Base-by-base conservation (phyloP, 2,329 filamentous ascomycete species). In the Torrubiella hemipterigena region DNA sequence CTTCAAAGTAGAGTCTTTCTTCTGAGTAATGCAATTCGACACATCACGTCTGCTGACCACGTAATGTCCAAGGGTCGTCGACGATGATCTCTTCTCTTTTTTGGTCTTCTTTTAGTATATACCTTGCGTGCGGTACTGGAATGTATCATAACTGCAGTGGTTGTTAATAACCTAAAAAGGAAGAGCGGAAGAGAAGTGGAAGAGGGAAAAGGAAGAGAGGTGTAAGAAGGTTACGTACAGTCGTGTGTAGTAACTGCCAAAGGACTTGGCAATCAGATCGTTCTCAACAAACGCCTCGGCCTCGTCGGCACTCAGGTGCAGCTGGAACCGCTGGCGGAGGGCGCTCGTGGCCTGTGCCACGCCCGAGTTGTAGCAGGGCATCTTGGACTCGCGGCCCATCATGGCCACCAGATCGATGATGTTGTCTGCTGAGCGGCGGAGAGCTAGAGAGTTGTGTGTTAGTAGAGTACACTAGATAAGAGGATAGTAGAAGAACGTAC, bases 161-260 rank as follows among this genome's bases (percentile, higher is more conserved):
- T 44, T 20, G 43, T 20, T 28, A 25, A 12, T 17, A 11, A 14
- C 25, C n/a, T 25, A 15, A 20, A 28, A 15, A 18, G 16, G 16
- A 17, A 20, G 7, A 16, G 21, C 16, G 4, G 14, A 23, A 30
- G 7, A 4, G 19, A 16, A 19, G 14, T 18, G 7, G 16, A 20
- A 9, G 20, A 23, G 7, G 6, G 7, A 9, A 17, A 11, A 6
- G 4, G 12, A 17, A 27, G 21, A 18, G 5, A 14, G 4, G 14
- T 15, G 9, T n/a, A 19, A n/a, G n/a, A n/a, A n/a, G n/a, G n/a
- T n/a, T 14, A 55, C 80, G 65, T 61, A 86, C 76, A 87, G 69
- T 61, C 82, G 73, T 50, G 83, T 89, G 53, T 87, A 89, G 58
- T 91, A 91, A 55, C 82, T 89, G 39, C 83, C 83, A 43, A 83